Base-by-base conservation (phyloP, 208 protist genomes). In the Sergeia podlipaevii region DNA sequence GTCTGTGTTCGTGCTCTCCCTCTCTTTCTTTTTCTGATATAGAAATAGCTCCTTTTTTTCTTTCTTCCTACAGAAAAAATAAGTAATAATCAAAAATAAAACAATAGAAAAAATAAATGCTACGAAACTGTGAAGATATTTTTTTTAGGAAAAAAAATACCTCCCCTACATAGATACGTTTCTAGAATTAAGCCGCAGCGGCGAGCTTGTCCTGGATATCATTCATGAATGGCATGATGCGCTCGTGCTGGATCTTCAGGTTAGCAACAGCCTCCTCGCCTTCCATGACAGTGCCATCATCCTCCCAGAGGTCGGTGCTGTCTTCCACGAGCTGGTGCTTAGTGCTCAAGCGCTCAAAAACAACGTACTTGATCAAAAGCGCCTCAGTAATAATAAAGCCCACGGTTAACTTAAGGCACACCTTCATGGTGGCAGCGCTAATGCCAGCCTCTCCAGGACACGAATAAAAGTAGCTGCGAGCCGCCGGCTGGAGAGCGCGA, bases 191-290 rank as follows among this genome's bases (percentile, higher is more conserved):
- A n/a, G n/a, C n/a, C n/a, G n/a, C n/a, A n/a, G n/a, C 76, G 29
- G 75, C 72, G 43, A 85, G 59, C 69, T 85, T 89, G 34, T 83
- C 72, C 63, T 84, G 70, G 55, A 89, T 80, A 38, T 88, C 80
- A 59, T 89, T 80, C 80, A 93, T 90, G 54, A 93, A 93, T 4
- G 86, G 86, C 86, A 90, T 89, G 48, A 93, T 93, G 60, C 86
- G 81, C 68, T 89, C 86, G 51, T 83, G 80, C 70, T 93, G 82
- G 60, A 93, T 89, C 49, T 74, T 72, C 27, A 90, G 71, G 70
- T 93, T 91, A 36, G 86, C 86, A 20, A 83, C 72, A 3, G 86
- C 86, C 69, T 93, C 86, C 55, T 90, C 86, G 27, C 82, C 82
- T 60, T 86, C 72, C 75, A 93, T 85, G 36, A 79, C 69, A 0